Conservation (phyloP, 768 basidiomycete species). For the Lactarius vividus region DNA sequence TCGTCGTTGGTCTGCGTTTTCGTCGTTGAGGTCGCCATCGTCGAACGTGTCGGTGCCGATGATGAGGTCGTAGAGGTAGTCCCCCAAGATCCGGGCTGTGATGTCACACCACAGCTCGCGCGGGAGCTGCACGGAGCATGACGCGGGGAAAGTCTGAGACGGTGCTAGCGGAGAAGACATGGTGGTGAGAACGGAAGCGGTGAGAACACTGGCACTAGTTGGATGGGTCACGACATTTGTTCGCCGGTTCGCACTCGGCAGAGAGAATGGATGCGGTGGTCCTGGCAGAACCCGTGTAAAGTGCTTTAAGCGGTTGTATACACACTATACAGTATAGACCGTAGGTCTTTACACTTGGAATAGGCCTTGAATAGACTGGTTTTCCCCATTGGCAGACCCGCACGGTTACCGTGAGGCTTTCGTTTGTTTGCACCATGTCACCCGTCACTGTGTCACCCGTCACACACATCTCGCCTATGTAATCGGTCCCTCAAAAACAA, state of each 20-base stretch:
- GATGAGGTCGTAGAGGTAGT: slow-evolving; percentile 1
- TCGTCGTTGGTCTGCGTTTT: not conserved
- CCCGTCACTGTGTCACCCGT: too few species aligned
- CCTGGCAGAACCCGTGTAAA: not conserved
- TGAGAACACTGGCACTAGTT: not conserved
- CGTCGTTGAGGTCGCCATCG: not conserved
- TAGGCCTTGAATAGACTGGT: not conserved
- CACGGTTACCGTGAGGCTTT: too few species aligned
- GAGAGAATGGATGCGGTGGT: not conserved
- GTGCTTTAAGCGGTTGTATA: not conserved
- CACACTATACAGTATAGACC: not conserved
- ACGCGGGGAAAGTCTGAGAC: not conserved
- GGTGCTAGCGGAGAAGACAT: not conserved
- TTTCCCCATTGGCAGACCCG: too few species aligned
- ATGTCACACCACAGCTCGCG: slow-evolving; percentile 1
- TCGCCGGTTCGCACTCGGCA: not conserved
- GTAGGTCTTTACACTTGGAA: too few species aligned
- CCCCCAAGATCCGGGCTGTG: not conserved
- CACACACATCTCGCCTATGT: too few species aligned
- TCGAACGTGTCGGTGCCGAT: not conserved
- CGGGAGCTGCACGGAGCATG: not conserved
- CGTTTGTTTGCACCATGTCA: too few species aligned
- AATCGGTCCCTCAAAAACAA: too few species aligned
- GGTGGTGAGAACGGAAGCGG: not conserved
- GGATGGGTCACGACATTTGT: not conserved